Conservation (phyloP, 2,329 filamentous ascomycete species). For the Trichoderma sp. region DNA sequence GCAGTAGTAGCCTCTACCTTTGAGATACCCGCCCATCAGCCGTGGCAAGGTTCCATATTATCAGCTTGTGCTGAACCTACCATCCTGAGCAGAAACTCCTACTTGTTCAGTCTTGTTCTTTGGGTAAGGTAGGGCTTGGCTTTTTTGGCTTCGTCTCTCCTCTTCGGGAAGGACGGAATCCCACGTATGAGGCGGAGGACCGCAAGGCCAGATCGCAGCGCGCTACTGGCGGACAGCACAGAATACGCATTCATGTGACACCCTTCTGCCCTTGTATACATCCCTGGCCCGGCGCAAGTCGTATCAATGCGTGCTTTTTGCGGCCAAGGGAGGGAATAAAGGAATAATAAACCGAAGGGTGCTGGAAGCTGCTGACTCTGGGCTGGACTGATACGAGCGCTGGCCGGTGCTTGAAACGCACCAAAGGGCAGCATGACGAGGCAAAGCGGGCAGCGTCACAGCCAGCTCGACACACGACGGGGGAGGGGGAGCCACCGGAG, state of each 20-base stretch:
- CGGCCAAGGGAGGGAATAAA: background rate
- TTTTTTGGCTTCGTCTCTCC: constrained; percentile 14
- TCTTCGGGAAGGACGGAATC: constrained; percentile 27
- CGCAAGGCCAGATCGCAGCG: constrained; percentile 17
- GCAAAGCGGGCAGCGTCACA: background rate
- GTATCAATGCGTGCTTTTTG: background rate
- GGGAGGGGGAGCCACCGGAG: background rate
- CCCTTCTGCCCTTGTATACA: constrained; percentile 1
- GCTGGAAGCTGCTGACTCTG: background rate
- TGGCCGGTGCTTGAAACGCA: constrained; percentile 7
- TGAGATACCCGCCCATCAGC: background rate
- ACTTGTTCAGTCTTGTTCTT: background rate
- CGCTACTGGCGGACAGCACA: constrained; percentile 23
- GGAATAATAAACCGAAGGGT: too few species aligned
- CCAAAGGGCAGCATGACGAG: constrained; percentile 4
- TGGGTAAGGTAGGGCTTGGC: constrained; percentile 7
- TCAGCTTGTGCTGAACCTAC: constrained; percentile 21
- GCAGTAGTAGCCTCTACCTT: background rate
- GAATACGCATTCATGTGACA: constrained; percentile 21
- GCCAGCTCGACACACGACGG: background rate
- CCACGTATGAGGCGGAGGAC: constrained; percentile 16
- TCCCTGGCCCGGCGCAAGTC: background rate
- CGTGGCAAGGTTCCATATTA: constrained; percentile 1
- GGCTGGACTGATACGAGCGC: constrained; percentile 1
- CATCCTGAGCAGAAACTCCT: constrained; percentile 19